Evolutionary conservation across 2,329 filamentous ascomycete species (phyloP).

Genomic region (Neoarthrinium moseri): DNA sequence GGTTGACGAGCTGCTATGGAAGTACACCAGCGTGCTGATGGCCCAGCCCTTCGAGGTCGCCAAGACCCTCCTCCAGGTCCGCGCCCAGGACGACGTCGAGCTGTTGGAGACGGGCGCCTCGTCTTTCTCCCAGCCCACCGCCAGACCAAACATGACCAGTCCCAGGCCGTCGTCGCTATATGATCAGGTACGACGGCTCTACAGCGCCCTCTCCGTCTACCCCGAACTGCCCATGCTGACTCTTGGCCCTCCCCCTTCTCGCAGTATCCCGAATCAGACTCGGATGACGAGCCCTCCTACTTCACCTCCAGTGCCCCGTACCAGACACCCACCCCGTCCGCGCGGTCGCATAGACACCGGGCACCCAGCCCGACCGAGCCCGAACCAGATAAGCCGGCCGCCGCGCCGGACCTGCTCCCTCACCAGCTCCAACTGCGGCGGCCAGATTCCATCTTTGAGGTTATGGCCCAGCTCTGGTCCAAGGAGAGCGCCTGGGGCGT

Average conservation of each 20-base stretch:
- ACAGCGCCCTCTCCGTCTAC: background rate
- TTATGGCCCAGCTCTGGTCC: conserved; percentile 83
- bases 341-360: conserved; percentile 32
- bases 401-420: conserved; percentile 33
- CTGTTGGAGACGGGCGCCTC: conserved; percentile 26
- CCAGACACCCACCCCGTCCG: conserved; percentile 47
- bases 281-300: conserved; percentile 80
- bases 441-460: conserved; percentile 79
- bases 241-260: too few species aligned
- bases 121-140: conserved; percentile 22
- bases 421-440: conserved; percentile 71
- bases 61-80: conserved; percentile 86
- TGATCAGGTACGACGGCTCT: conserved; percentile 24
- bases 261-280: conserved; percentile 56
- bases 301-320: conserved; percentile 68
- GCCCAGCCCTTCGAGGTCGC: conserved; percentile 97
- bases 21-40: conserved; percentile 85
- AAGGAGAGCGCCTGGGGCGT: conserved; percentile 89
- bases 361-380: conserved; percentile 29
- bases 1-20: conserved; percentile 84
- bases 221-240: background rate
- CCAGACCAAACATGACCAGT: conserved; percentile 29
- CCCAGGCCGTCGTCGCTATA: conserved; percentile 31
- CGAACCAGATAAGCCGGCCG: conserved; percentile 31
- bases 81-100: conserved; percentile 51